Evolutionary conservation across 2,329 filamentous ascomycete species (phyloP), one percentile per base, ranked within the genome.

Genomic region (Pseudogymnoascus sp.): DNA sequence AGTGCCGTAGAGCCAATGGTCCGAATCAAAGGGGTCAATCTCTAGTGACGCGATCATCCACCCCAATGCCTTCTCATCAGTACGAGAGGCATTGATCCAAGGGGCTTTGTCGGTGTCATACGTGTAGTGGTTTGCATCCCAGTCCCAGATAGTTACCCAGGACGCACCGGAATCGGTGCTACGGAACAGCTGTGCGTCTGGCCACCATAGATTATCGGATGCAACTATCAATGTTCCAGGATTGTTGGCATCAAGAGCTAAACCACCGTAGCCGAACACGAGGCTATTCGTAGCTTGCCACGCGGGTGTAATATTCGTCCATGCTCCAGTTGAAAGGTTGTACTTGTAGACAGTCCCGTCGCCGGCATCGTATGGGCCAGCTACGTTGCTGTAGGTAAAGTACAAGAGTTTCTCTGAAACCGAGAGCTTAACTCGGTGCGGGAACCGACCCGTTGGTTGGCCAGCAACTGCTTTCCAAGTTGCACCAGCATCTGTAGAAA

Each of bases 1-100:
- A 0, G 83, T 86, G n/a, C 80, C 82, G 64, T 86, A 86, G 0
- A 85, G 73, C 81, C 82, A 85, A 70, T 85, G 82, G 68, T 85
- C 77, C 63, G 81, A 83, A 67, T 86, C 82, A 26, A 79, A 76
- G 0, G 83, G 83, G 68, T 86, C 76, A 60, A 86, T 86, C 21
- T 81, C 81, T 6, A 86, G 71, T 0, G 79, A 74, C 68, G 86
- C 83, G 7, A 85, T 81, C 83, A 85, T 86, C 82, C 83, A 86
- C 1, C 83, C 83, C 3, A 86, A 71, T 31, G 76, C 76, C 29
- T 56, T 56, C 1, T 56, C 50, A 63, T 81, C 79, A 6, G 71
- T 69, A 81, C 71, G 62, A 80, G 81, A n/a, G 21, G 78, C 76
- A 67, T 80, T 75, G 62, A 84, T 77, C 81, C 82, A 85, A 0